Percentiles rank a stretch among this genome's conserved stretches.
Conservation (phyloP, 768 basidiomycete species). For the Neoboletus magnificus region DNA sequence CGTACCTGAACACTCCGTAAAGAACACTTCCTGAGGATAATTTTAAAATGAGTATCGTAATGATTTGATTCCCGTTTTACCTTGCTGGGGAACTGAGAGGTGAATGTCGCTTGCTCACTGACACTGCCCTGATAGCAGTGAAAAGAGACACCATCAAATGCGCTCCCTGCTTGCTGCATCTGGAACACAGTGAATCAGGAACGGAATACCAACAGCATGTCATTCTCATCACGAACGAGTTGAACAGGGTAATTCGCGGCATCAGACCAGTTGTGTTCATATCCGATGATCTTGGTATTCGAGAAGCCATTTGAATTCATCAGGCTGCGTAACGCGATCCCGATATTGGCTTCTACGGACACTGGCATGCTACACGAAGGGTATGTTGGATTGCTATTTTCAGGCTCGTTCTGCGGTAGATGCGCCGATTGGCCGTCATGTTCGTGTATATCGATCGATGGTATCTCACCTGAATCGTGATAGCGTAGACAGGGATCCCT, state of each 20-base stretch:
- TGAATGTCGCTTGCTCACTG: constrained; percentile 53
- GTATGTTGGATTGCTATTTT: constrained; percentile 61
- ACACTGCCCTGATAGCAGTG: constrained; percentile 68
- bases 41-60: neutral
- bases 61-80: constrained; percentile 12
- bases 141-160: constrained; percentile 65
- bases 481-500: constrained; percentile 59
- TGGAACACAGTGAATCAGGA: constrained; percentile 14
- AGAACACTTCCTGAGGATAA: constrained; percentile 36
- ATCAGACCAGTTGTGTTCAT: constrained; percentile 73
- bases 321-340: constrained; percentile 49
- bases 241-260: constrained; percentile 61
- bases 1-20: constrained; percentile 64
- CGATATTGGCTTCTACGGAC: constrained; percentile 57
- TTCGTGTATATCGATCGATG: neutral
- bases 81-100: constrained; percentile 53
- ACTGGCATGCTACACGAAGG: constrained; percentile 59
- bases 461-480: constrained; percentile 48
- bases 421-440: neutral
- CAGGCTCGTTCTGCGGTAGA: constrained; percentile 47
- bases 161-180: constrained; percentile 54
- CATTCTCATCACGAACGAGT: constrained; percentile 35
- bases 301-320: constrained; percentile 63
- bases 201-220: neutral
- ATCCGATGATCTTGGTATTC: constrained; percentile 60